Conservation (phyloP, 805 yeast genomes). For the Pichia scutulata region DNA sequence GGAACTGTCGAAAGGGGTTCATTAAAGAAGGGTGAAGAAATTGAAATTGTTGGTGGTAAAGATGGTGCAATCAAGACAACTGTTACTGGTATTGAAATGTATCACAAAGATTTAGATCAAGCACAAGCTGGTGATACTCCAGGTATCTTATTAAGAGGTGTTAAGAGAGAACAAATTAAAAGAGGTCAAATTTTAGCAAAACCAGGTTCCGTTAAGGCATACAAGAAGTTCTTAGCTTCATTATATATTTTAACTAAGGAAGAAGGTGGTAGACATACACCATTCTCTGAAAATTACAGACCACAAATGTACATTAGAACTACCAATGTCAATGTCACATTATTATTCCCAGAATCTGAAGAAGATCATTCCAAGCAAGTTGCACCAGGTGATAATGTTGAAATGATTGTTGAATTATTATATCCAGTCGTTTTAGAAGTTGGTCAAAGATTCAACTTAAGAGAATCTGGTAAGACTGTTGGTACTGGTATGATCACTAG, state of each 20-base stretch:
- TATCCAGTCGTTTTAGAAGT: constrained; percentile 92
- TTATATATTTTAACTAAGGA: constrained; percentile 88
- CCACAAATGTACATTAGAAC: constrained; percentile 97
- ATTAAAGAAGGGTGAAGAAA: constrained; percentile 96
- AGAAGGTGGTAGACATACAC: constrained; percentile 99
- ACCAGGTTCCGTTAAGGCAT: constrained; percentile 87
- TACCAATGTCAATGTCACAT: constrained; percentile 85
- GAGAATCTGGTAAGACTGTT: constrained; percentile 99
- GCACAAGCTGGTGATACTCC: constrained; percentile 99
- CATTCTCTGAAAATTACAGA: constrained; percentile 94
- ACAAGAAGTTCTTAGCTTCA: constrained; percentile 89
- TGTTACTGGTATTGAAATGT: constrained; percentile 98
- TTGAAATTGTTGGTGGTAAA: constrained; percentile 92
- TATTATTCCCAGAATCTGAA: constrained; percentile 77
- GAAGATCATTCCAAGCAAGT: constrained; percentile 85
- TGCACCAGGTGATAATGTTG: constrained; percentile 97
- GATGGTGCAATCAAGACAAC: constrained; percentile 83
- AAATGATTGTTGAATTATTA: constrained; percentile 85
- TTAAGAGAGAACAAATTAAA: constrained; percentile 91
- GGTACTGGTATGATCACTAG: constrained; percentile 98
- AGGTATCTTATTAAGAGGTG: constrained; percentile 95
- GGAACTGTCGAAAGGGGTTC: constrained; percentile 99
- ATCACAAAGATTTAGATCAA: constrained; percentile 94
- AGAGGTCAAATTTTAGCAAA: constrained; percentile 98
- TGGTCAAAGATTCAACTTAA: constrained; percentile 97